Evolutionary conservation across 2,329 filamentous ascomycete species (phyloP).

Genomic region (Diaporthe citri): DNA sequence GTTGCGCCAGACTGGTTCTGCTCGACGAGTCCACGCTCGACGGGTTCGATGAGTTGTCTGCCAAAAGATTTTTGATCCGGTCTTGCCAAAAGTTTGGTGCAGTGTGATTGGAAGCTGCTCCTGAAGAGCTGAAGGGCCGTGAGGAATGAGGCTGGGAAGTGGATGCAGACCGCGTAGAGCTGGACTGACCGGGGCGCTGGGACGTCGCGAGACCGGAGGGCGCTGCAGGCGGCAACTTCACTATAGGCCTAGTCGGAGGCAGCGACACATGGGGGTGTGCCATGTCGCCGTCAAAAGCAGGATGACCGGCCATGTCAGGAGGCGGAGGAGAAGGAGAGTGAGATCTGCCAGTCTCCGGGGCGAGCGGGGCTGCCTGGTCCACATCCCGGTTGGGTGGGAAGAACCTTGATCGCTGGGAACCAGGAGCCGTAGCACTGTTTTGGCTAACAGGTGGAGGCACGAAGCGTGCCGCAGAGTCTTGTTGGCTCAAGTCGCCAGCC

Average conservation of each 20-base stretch:
- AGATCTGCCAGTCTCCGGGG: conserved; percentile 56
- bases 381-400: conserved; percentile 62
- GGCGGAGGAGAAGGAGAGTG: conserved; percentile 79
- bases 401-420: conserved; percentile 63
- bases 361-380: conserved; percentile 32
- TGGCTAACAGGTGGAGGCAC: conserved; percentile 19
- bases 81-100: conserved; percentile 71
- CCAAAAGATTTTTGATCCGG: conserved; percentile 72
- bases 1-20: conserved; percentile 74
- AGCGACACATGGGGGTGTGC: conserved; percentile 77
- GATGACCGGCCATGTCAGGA: conserved; percentile 77
- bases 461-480: conserved; percentile 23
- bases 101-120: conserved; percentile 34
- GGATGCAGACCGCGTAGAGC: conserved; percentile 53
- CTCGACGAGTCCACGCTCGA: conserved; percentile 75
- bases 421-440: conserved; percentile 21
- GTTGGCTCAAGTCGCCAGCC: conserved; percentile 7
- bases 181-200: conserved; percentile 44
- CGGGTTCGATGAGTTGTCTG: conserved; percentile 58
- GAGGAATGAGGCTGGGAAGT: conserved; percentile 50
- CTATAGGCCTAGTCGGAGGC: conserved; percentile 78
- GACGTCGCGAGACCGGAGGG: conserved; percentile 52
- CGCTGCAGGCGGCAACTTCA: conserved; percentile 79
- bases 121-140: conserved; percentile 41
- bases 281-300: conserved; percentile 77